Evolutionary conservation across 2,329 filamentous ascomycete genomes (phyloP).

Genomic region (Simplicillium aogashimaense): DNA sequence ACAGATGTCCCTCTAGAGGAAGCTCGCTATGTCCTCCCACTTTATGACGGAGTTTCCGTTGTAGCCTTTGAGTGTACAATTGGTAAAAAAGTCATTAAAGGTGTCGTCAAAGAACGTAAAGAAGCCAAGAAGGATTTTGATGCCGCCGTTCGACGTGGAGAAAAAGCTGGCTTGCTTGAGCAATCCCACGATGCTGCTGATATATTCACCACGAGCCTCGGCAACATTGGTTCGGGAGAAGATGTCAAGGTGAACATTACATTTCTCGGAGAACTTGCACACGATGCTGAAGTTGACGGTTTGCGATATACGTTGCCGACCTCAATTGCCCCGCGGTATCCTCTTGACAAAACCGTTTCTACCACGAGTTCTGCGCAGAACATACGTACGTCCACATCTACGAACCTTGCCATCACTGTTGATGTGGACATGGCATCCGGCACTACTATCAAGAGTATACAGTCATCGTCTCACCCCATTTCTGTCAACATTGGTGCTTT

Average conservation of each 20-base stretch:
- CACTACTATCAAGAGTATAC: constrained; percentile 48
- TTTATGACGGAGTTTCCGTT: constrained; percentile 64
- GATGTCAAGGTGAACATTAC: constrained; percentile 50
- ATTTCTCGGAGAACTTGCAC: constrained; percentile 62
- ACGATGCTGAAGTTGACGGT: constrained; percentile 58
- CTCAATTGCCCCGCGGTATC: constrained; percentile 57
- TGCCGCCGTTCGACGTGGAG: constrained; percentile 44
- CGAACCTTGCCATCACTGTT: constrained; percentile 16
- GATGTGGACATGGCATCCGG: constrained; percentile 37
- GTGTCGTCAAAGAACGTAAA: constrained; percentile 56
- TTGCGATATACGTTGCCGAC: constrained; percentile 61
- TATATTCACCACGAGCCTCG: constrained; percentile 58
- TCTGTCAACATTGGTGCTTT: constrained; percentile 50
- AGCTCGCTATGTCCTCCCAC: constrained; percentile 57
- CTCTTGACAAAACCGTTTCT: constrained; percentile 14
- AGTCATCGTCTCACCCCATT: constrained; percentile 60
- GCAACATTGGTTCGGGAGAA: constrained; percentile 52
- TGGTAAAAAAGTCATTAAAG: constrained; percentile 47
- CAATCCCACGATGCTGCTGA: constrained; percentile 50
- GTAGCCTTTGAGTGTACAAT: constrained; percentile 58
- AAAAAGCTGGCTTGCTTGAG: constrained; percentile 57
- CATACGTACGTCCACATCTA: not conserved
- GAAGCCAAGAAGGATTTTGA: constrained; percentile 51
- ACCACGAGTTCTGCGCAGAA: not conserved
- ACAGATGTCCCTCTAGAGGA: constrained; percentile 21